phyloP scores from a whole-genome alignment of 495 filamentous ascomycete species.

The Amniculicola lignicola region DNA sequence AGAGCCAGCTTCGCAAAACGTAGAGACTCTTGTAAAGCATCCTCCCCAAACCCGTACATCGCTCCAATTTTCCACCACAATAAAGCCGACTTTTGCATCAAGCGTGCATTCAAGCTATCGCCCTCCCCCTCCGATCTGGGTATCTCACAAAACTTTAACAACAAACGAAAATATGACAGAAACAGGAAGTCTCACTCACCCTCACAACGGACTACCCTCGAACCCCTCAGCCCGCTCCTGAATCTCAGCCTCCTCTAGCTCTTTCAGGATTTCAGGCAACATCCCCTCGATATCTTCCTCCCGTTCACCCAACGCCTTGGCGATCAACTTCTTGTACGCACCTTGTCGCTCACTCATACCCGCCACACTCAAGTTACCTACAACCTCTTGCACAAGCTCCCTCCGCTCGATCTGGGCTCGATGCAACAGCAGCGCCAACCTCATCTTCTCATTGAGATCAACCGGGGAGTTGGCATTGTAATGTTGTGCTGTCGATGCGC shows the following conservation, averaged over 20 bases:
- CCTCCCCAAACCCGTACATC: too few species aligned
- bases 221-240: constrained; percentile 41
- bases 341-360: constrained; percentile 38
- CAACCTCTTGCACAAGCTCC: constrained; percentile 36
- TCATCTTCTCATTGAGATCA: constrained; percentile 32
- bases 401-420: constrained; percentile 33
- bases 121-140: too few species aligned
- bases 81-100: too few species aligned
- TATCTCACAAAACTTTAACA: too few species aligned
- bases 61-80: too few species aligned
- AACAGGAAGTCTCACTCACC: neutral
- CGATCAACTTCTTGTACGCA: constrained; percentile 43
- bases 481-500: neutral
- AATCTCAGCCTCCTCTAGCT: constrained; percentile 54
- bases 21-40: too few species aligned
- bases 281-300: constrained; percentile 45
- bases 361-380: constrained; percentile 34
- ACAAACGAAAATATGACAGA: too few species aligned
- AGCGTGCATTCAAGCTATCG: too few species aligned
- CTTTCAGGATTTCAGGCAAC: constrained; percentile 43
- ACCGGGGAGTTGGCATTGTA: constrained; percentile 1
- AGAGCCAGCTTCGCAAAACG: too few species aligned
- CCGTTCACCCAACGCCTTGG: constrained; percentile 41
- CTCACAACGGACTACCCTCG: constrained; percentile 26
- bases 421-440: constrained; percentile 31